phyloP scores from a whole-genome alignment of 179 eudicot genomes.

The Pouteria campechiana region DNA sequence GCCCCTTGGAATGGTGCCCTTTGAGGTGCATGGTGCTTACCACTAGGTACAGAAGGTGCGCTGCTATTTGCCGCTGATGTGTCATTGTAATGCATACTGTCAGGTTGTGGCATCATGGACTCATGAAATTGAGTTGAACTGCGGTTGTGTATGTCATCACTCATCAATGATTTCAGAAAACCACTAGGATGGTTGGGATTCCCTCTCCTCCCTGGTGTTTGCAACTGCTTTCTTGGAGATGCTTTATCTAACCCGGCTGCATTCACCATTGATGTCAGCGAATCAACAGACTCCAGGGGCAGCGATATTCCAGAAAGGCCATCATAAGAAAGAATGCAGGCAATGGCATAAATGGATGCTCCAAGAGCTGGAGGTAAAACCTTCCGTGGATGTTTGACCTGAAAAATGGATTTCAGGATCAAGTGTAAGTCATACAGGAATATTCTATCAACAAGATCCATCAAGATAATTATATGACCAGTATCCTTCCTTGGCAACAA shows the following conservation, averaged over 20 bases:
- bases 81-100: neutral
- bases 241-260: conserved; percentile 36
- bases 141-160: neutral
- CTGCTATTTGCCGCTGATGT: too few species aligned
- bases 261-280: conserved; percentile 42
- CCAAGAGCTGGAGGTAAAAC: conserved; percentile 57
- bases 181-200: conserved; percentile 10
- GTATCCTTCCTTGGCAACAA: too few species aligned
- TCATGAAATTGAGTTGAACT: neutral
- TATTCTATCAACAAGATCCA: too few species aligned
- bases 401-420: too few species aligned
- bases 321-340: conserved; percentile 50
- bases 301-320: conserved; percentile 42
- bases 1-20: too few species aligned
- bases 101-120: neutral
- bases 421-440: too few species aligned
- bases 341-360: conserved; percentile 52
- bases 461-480: too few species aligned
- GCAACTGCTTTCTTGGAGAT: conserved; percentile 4
- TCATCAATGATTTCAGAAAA: conserved; percentile 23
- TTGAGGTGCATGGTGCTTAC: too few species aligned
- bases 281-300: conserved; percentile 27
- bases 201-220: conserved; percentile 4
- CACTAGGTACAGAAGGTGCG: too few species aligned
- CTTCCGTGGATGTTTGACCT: conserved; percentile 51